A percentile compares a stretch with the other conserved stretches of the same genome.
These are phyloP conservation scores for Pichia inconspicua DNA, from an alignment of 1,139 yeast genomes.

Conservation along the genomic window DNA sequence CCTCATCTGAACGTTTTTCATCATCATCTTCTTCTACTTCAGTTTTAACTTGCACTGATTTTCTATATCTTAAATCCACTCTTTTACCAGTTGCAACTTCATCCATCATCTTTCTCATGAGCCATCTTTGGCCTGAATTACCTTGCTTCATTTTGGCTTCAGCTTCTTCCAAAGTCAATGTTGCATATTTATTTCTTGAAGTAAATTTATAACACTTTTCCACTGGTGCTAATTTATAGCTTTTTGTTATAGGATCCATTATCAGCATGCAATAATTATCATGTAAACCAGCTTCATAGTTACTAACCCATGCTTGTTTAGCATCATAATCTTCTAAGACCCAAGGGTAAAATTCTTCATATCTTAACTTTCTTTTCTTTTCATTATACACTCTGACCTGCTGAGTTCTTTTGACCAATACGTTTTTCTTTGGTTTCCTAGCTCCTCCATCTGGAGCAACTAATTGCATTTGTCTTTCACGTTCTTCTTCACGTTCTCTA, in stretches of 20 bases:
- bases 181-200: constrained; percentile 87
- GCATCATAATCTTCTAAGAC: constrained; percentile 95
- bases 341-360: constrained; percentile 97
- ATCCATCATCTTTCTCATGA: constrained; percentile 82
- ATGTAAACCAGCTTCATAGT: constrained; percentile 82
- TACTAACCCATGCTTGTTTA: constrained; percentile 89
- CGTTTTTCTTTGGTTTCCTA: constrained; percentile 50
- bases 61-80: constrained; percentile 44
- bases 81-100: constrained; percentile 38
- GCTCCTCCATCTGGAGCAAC: constrained; percentile 96
- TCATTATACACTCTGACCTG: constrained; percentile 78
- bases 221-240: constrained; percentile 86
- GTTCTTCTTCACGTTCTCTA: constrained; percentile 21
- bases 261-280: constrained; percentile 82
- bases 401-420: constrained; percentile 73
- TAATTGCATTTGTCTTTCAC: constrained; percentile 49
- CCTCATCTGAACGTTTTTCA: constrained; percentile 57
- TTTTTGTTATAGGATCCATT: constrained; percentile 66
- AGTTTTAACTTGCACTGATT: constrained; percentile 31
- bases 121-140: constrained; percentile 84
- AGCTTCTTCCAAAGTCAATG: constrained; percentile 91
- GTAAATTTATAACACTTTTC: constrained; percentile 91
- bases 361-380: constrained; percentile 70
- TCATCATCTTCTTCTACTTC: constrained; percentile 40
- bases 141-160: constrained; percentile 84